phyloP scores from a whole-genome alignment of 441 rosid species.

The Gossypium aridum region DNA sequence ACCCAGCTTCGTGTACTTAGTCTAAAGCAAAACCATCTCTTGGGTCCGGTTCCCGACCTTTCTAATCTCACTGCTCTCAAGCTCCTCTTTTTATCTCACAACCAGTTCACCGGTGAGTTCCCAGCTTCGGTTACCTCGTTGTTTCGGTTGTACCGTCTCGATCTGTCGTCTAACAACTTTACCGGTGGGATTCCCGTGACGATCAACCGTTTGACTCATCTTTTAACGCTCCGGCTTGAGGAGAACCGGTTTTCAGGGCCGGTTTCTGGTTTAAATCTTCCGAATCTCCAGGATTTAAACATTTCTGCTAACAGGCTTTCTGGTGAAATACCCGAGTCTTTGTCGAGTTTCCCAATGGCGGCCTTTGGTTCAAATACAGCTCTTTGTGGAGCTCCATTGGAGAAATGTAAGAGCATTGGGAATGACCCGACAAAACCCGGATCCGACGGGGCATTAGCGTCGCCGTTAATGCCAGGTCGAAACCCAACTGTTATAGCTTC shows the following conservation, averaged over 20 bases:
- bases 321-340: slow-evolving; percentile 43
- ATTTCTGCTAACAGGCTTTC: slow-evolving; percentile 39
- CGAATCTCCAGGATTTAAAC: slow-evolving; percentile 52
- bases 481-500: slow-evolving; percentile 39
- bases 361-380: slow-evolving; percentile 39
- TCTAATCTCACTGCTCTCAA: slow-evolving; percentile 46
- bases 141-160: slow-evolving; percentile 49
- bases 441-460: slow-evolving; percentile 38
- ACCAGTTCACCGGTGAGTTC: slow-evolving; percentile 42
- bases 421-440: slow-evolving; percentile 44
- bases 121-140: slow-evolving; percentile 37
- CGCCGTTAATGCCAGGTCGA: slow-evolving; percentile 33
- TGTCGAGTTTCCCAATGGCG: slow-evolving; percentile 40
- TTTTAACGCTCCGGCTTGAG: slow-evolving; percentile 54
- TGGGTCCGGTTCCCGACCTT: slow-evolving; percentile 44
- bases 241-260: slow-evolving; percentile 41
- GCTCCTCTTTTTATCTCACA: slow-evolving; percentile 51
- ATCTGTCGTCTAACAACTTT: slow-evolving; percentile 59
- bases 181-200: slow-evolving; percentile 44
- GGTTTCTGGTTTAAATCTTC: slow-evolving; percentile 31
- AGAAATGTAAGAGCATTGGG: slow-evolving; percentile 24
- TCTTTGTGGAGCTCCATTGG: slow-evolving; percentile 51
- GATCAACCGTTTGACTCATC: slow-evolving; percentile 38
- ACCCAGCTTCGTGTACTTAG: slow-evolving; percentile 53
- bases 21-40: slow-evolving; percentile 41